Evolutionary conservation across 1,284 basidiomycete species (phyloP), one percentile per base, ranked within the genome.

Genomic region (Lentinula novae-zelandiae): DNA sequence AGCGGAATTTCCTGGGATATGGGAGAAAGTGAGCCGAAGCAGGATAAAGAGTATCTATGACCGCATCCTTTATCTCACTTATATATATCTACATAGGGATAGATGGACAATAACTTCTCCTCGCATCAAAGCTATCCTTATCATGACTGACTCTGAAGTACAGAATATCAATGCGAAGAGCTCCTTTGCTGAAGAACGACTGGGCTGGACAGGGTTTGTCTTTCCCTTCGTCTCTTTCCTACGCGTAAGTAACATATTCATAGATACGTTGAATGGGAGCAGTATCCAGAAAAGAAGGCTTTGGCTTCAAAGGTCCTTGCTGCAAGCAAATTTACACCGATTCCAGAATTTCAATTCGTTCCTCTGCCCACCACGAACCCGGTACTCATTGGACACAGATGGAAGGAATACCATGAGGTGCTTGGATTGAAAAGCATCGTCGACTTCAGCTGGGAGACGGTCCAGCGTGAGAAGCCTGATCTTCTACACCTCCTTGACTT

Each of bases 381-480:
- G 0, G 71, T 83, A 53, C 71, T 84, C 13, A 73, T 80, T 53
- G 81, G 81, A 7, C 68, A 79, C 63, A 78, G 82, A 22, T 84
- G 81, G 80, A 83, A 82, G 64, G 78, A 81, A 64, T 83, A 84
- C 62, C 81, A 84, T 64, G 74, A 77, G 57, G 78, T 75, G 0
- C 73, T 84, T 54, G 82, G 81, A 9, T 71, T 83, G 38, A 70
- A 73, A 63, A 67, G 67, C 31, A 76, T 83, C 60, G 78, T 82
- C 58, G 77, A 82, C 63, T 74, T 76, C 65, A 82, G 79, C 72
- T 84, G 82, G 82, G 75, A 79, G 62, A 76, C 76, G 1, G 80
- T 83, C 22, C 77, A 78, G 62, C 76, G 75, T 63, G 82, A 84
- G 68, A 84, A 84, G 66, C 76, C 78, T 9, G 78, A 81, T 64